Base-by-base conservation (phyloP, 805 yeast genomes). In the Yarrowia divulgata region DNA sequence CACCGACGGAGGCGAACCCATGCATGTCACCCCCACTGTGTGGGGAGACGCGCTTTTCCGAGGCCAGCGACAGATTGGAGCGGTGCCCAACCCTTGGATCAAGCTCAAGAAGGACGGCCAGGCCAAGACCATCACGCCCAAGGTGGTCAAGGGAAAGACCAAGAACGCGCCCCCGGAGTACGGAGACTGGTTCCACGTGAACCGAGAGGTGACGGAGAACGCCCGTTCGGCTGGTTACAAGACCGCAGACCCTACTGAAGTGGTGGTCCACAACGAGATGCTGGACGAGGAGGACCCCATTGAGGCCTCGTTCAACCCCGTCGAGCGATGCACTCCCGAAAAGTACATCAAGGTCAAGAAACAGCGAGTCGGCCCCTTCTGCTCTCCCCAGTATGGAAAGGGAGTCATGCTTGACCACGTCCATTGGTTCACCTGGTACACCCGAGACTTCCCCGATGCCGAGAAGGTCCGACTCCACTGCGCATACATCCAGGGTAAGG, bases 251-350 rank as follows among this genome's bases (percentile, higher is more conserved):
- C 55, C 67, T 52, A 52, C 62, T 1, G 40, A 13, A 6, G 43
- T 37, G 5, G 68, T 57, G 9, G 68, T 34, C 42, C 55, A 93
- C 1, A 91, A 89, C 72, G 89, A 90, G 75, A 84, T 90, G 88
- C 85, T 81, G 29, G 87, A 86, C 1, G 88, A 82, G 72, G 89
- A 87, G 35, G 75, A 80, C 0, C 85, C 83, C 73, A 84, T 81
- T 69, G 91, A 91, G 73, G 87, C 85, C 52, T 79, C 84, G 19
- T 81, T 92, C 76, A 90, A 88, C 75, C 97, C 97, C 0, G 77
- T 92, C 62, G 84, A 91, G 75, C 84, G 97, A 79, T 92, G 97
- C 79, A 90, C 93, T 4, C 97, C 97, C 1, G 89, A 89, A 68
- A 79, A 85, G 60, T 92, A 90, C 76, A 83, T 80, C 73, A 89